Evolutionary conservation across 768 basidiomycete species (phyloP).

Genomic region (Macrocybe gigantea): DNA sequence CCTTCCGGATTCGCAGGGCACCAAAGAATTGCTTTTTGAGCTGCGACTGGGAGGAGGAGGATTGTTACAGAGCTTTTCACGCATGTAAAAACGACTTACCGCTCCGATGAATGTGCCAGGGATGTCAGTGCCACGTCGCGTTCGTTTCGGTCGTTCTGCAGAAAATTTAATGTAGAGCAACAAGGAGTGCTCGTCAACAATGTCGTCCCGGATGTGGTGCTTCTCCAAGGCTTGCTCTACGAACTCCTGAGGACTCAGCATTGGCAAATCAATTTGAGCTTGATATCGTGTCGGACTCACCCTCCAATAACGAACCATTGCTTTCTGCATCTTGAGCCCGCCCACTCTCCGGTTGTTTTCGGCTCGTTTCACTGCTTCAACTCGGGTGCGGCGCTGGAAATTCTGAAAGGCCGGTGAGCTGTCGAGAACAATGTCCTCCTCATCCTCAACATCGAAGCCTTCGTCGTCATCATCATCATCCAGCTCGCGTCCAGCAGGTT

Average conservation of each 20-base stretch:
- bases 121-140: constrained; percentile 12
- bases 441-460: background rate
- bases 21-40: constrained; percentile 25
- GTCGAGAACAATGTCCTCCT: constrained; percentile 1
- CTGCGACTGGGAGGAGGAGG: constrained; percentile 16
- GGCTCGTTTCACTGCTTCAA: constrained; percentile 13
- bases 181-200: constrained; percentile 21
- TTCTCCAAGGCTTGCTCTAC: background rate
- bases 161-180: constrained; percentile 16
- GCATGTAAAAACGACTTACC: constrained; percentile 10
- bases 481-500: background rate
- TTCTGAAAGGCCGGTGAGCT: background rate
- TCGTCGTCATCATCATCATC: constrained; percentile 2
- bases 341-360: constrained; percentile 18
- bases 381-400: constrained; percentile 9
- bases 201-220: constrained; percentile 13
- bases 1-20: constrained; percentile 21
- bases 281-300: constrained; percentile 5
- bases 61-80: background rate
- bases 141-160: constrained; percentile 17
- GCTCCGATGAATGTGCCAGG: constrained; percentile 23
- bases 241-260: constrained; percentile 1
- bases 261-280: background rate
- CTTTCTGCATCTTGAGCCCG: constrained; percentile 17
- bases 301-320: constrained; percentile 16